Conservation (phyloP, 176 grass and related monocot genomes). For the Oryza australiensis region DNA sequence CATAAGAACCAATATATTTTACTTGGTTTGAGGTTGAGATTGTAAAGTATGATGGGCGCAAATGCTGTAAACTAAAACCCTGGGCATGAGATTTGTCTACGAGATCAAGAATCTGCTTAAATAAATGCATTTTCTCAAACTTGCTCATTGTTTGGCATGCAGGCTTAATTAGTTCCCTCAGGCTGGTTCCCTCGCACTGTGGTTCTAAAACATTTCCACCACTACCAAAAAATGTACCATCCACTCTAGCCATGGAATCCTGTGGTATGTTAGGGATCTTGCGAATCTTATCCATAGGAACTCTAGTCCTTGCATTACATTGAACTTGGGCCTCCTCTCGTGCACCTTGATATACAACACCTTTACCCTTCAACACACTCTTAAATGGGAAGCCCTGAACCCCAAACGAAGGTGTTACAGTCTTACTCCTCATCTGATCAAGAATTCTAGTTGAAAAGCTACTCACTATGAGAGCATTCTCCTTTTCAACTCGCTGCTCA, state of each 20-base stretch:
- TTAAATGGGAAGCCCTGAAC: conserved; percentile 48
- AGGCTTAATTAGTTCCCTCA: conserved; percentile 78
- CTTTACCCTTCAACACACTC: conserved; percentile 79
- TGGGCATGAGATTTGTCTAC: conserved; percentile 69
- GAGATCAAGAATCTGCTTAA: conserved; percentile 78
- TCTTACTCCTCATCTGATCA: conserved; percentile 52
- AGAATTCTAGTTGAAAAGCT: conserved; percentile 51
- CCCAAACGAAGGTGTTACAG: conserved; percentile 31
- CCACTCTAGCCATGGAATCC: conserved; percentile 40
- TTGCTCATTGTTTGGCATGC: conserved; percentile 55
- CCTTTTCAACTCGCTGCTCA: conserved; percentile 41
- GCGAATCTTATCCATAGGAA: conserved; percentile 47
- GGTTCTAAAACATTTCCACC: conserved; percentile 37
- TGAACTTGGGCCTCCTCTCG: conserved; percentile 44
- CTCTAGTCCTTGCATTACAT: conserved; percentile 45
- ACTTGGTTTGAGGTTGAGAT: conserved; percentile 56
- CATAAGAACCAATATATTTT: conserved; percentile 73
- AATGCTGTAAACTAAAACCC: conserved; percentile 64
- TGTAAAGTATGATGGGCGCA: conserved; percentile 79
- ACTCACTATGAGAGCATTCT: conserved; percentile 37
- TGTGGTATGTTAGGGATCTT: conserved; percentile 36
- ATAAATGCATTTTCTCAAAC: conserved; percentile 77
- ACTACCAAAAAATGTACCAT: conserved; percentile 32
- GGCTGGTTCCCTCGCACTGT: conserved; percentile 45
- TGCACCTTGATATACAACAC: conserved; percentile 36